Evolutionary conservation across 148 eudicot species (phyloP).

Genomic region (Camellia sinensis): DNA sequence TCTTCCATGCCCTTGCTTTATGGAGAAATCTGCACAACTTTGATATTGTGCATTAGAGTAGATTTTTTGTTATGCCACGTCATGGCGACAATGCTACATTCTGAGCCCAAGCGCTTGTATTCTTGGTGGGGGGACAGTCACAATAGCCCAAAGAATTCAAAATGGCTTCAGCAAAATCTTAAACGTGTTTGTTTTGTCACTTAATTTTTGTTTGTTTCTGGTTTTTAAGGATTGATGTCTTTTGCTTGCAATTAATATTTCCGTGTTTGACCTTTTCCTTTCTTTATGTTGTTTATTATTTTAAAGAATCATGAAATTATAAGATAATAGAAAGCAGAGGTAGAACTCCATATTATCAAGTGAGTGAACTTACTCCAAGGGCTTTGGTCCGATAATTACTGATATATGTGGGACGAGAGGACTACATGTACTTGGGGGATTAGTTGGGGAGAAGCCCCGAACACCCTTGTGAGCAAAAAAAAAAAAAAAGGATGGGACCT

Average conservation of each 20-base stretch:
- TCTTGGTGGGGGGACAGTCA: conserved; percentile 83
- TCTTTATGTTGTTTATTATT: conserved; percentile 1
- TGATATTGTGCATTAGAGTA: too few species aligned
- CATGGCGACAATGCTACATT: conserved; percentile 46
- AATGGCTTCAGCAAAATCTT: conserved; percentile 71
- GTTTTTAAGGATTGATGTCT: background rate
- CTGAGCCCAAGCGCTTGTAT: conserved; percentile 57
- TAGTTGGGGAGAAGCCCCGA: too few species aligned
- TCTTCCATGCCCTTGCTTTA: too few species aligned
- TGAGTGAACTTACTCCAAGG: too few species aligned
- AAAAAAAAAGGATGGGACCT: too few species aligned
- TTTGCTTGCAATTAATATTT: background rate
- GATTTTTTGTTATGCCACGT: background rate
- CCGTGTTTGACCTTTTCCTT: background rate
- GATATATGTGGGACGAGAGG: too few species aligned
- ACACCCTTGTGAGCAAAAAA: too few species aligned
- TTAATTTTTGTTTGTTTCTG: too few species aligned
- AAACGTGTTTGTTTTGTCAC: conserved; percentile 30
- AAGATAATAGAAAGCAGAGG: background rate
- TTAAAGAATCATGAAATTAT: background rate
- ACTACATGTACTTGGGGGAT: too few species aligned
- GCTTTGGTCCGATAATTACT: too few species aligned
- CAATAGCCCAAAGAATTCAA: conserved; percentile 53
- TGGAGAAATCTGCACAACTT: too few species aligned
- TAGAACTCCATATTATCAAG: background rate